Evolutionary conservation across 108 stramenopile genomes (phyloP).

Genomic region (Skeletonema menzelii): DNA sequence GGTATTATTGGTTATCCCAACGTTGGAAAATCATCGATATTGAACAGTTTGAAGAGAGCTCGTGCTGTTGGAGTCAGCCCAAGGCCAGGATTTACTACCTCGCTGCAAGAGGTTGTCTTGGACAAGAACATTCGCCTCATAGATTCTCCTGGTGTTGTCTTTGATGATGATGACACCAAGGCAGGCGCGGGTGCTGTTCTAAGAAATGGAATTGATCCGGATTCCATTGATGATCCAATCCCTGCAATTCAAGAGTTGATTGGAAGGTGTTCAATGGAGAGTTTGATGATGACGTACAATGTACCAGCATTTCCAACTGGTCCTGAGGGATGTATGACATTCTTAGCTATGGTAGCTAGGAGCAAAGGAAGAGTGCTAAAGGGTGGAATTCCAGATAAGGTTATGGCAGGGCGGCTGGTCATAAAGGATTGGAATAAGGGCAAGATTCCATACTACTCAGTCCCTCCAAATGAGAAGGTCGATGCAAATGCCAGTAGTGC

Average conservation of each 20-base stretch:
- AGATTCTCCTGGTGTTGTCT: conserved; percentile 99
- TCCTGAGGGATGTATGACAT: conserved; percentile 78
- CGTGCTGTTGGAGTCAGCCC: conserved; percentile 95
- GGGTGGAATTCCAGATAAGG: conserved; percentile 96
- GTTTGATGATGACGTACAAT: conserved; percentile 95
- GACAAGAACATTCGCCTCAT: conserved; percentile 95
- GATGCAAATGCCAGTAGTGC: conserved; percentile 24
- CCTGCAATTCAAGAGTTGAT: conserved; percentile 89
- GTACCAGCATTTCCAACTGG: conserved; percentile 87
- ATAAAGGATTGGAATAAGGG: conserved; percentile 98
- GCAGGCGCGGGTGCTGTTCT: conserved; percentile 70
- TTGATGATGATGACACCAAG: conserved; percentile 67
- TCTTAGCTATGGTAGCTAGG: conserved; percentile 94
- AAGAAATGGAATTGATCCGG: conserved; percentile 95
- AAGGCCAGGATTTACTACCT: conserved; percentile 94
- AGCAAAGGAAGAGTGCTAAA: conserved; percentile 90
- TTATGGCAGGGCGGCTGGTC: conserved; percentile 89
- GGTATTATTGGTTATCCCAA: conserved; percentile 93
- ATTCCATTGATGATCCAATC: conserved; percentile 91
- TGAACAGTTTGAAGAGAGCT: conserved; percentile 93
- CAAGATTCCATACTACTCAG: conserved; percentile 91
- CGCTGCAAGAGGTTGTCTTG: conserved; percentile 96
- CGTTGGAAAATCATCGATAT: conserved; percentile 93
- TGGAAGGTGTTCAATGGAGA: conserved; percentile 78
- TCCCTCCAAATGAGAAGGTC: conserved; percentile 63